Percentiles rank a stretch among this genome's conserved stretches.
phyloP scores from a whole-genome alignment of 345 rosid genomes.

The Eucalyptus grandis region DNA sequence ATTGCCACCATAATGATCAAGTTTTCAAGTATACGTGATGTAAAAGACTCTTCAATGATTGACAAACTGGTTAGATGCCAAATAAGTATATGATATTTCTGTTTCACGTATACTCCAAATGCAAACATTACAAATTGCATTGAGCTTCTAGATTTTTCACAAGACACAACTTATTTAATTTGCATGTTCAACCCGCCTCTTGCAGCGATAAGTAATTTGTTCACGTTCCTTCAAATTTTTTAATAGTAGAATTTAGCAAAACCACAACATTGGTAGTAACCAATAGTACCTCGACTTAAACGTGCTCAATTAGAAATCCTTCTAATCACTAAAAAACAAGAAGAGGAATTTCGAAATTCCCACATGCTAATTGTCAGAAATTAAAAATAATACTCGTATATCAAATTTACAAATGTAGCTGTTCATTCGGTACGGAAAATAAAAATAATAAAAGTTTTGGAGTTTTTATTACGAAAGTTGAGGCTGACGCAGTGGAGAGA shows the following conservation, averaged over 20 bases:
- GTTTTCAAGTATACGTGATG: not conserved
- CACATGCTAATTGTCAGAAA: not conserved
- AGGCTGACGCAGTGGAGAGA: not conserved
- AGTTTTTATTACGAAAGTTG: not conserved
- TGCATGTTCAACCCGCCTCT: not conserved
- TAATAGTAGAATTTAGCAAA: not conserved
- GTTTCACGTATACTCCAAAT: not conserved
- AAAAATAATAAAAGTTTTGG: not conserved
- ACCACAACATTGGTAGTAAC: not conserved
- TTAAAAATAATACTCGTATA: not conserved
- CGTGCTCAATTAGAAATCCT: not conserved
- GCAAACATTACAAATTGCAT: not conserved
- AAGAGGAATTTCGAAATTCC: not conserved
- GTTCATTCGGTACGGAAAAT: not conserved
- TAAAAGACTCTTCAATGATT: not conserved
- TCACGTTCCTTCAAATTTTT: not conserved
- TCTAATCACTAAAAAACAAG: no score
- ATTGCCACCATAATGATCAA: not conserved
- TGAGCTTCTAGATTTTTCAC: not conserved
- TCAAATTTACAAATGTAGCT: not conserved
- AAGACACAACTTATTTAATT: not conserved
- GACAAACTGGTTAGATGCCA: not conserved
- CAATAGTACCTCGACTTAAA: not conserved
- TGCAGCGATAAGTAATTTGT: accelerated
- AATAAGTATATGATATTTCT: not conserved